Evolutionary conservation across 257 asterid genomes (phyloP), one percentile per base, ranked within the genome.

Genomic region (Jasminum sambac): DNA sequence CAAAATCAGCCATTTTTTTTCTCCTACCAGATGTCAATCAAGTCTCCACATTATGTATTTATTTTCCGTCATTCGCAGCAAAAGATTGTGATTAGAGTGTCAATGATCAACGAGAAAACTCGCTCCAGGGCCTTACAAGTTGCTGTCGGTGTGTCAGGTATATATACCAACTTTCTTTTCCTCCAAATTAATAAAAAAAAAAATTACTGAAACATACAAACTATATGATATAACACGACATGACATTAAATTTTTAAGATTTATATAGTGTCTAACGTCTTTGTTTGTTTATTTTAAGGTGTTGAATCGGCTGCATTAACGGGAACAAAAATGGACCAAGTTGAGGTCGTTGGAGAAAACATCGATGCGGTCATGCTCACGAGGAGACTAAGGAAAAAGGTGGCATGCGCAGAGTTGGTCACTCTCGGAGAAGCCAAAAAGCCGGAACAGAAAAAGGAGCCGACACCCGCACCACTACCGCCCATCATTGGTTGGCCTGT

Each of bases 341-440:
- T 90, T 46, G 87, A 74, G 72, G 89, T 90, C 12, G 71, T 82
- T 0, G 97, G 97, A 44, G 88, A 79, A 3, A 85, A 78, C 74
- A 73, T 87, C 24, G 97, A 90, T 64, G 80, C 96, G 0, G 90
- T 82, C 40, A 64, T 23, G 60, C 74, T 90, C 11, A 74, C 83
- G 4, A 76, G 68, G 12, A 64, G 19, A 66, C 75, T 90, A 25
- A 80, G 96, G 67, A 86, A 87, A 84, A 80, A 79, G 9, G 67
- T 88, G 40, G 90, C 89, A 0, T 16, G 30, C 69, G 83, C 94
- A 10, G 88, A 78, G 11, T 73, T 90, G 4, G 70, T 79, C 21
- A 88, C 71, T 39, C 88, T 88, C 0, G 79, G 61, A 17, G 84
- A 85, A 64, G 80, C 50, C 41, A 74, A 79, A 75, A 76, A 78